These are phyloP conservation scores for Penicillium hesseltinei DNA, from an alignment of 2,329 filamentous ascomycete species.

Conservation along the genomic window DNA sequence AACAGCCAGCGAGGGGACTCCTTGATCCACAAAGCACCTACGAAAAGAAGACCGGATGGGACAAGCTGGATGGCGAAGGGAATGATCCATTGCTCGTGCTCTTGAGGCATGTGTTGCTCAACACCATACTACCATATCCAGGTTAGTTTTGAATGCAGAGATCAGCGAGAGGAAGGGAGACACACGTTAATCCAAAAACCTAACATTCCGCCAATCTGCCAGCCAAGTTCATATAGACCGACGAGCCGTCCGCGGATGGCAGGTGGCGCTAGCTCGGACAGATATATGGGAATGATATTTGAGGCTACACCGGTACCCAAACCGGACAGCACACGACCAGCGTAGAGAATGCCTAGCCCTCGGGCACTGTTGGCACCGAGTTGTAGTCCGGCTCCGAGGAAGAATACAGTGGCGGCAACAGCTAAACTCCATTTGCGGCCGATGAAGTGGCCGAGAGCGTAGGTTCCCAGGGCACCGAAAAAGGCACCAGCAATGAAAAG, in stretches of 20 bases:
- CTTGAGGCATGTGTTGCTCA: slow-evolving; percentile 25
- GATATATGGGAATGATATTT: slow-evolving; percentile 58
- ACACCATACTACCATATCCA: slow-evolving; percentile 51
- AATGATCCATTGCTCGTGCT: slow-evolving; percentile 35
- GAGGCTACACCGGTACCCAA: slow-evolving; percentile 54
- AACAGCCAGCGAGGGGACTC: slow-evolving; percentile 68
- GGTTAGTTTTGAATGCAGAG: slow-evolving; percentile 12
- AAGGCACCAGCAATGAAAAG: slow-evolving; percentile 80
- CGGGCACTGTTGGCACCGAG: slow-evolving; percentile 58
- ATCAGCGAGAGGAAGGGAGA: slow-evolving; percentile 1
- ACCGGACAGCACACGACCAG: slow-evolving; percentile 53
- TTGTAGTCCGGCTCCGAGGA: slow-evolving; percentile 67
- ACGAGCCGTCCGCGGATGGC: slow-evolving; percentile 55
- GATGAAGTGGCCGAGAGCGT: slow-evolving; percentile 60
- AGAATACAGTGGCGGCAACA: slow-evolving; percentile 62
- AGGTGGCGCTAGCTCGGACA: slow-evolving; percentile 55
- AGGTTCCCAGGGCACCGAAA: slow-evolving; percentile 68
- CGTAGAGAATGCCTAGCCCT: slow-evolving; percentile 59
- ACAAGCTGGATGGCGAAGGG: slow-evolving; percentile 36
- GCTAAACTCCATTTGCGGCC: slow-evolving; percentile 64
- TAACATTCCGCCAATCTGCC: slow-evolving; percentile 48
- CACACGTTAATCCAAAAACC: slow-evolving; percentile 47
- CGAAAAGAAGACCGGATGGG: slow-evolving; percentile 40
- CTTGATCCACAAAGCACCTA: slow-evolving; percentile 60
- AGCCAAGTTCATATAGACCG: slow-evolving; percentile 53